These are phyloP conservation scores for Haplosporangium sp. DNA, from an alignment of 371 early-diverging fungal genomes.

Conservation along the genomic window DNA sequence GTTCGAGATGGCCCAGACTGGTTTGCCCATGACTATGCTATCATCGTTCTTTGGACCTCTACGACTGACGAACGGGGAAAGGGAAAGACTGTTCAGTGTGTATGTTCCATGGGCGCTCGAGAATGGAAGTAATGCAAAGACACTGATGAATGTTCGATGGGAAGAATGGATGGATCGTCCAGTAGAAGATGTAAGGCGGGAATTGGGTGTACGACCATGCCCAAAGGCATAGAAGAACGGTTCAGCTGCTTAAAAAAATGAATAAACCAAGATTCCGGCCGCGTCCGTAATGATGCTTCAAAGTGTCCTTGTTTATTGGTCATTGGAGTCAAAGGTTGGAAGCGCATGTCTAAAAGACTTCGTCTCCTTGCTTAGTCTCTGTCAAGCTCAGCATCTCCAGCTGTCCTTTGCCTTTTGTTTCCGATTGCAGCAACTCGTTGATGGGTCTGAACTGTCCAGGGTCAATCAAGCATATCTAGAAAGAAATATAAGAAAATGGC, in stretches of 20 bases:
- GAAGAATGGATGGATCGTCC: slow-evolving; percentile 82
- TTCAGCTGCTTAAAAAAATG: background rate
- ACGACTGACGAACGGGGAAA: slow-evolving; percentile 67
- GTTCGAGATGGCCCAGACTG: slow-evolving; percentile 93
- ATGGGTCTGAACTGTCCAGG: slow-evolving; percentile 93
- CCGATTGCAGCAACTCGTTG: slow-evolving; percentile 81
- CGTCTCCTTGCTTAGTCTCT: slow-evolving; percentile 88
- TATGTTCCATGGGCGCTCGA: slow-evolving; percentile 97
- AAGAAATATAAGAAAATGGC: slow-evolving; percentile 1
- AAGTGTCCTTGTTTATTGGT: too few species aligned
- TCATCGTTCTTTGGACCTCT: slow-evolving; percentile 87
- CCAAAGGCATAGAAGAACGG: slow-evolving; percentile 36
- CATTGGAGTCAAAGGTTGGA: too few species aligned
- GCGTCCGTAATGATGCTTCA: too few species aligned
- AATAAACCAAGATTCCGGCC: background rate
- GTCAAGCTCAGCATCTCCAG: slow-evolving; percentile 87
- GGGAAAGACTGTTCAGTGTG: slow-evolving; percentile 68
- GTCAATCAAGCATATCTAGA: slow-evolving; percentile 87
- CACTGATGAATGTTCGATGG: slow-evolving; percentile 89
- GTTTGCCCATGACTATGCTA: slow-evolving; percentile 89
- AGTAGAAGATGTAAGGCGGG: slow-evolving; percentile 76
- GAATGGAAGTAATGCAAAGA: slow-evolving; percentile 75
- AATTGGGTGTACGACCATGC: slow-evolving; percentile 69
- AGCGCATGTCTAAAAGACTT: slow-evolving; percentile 60
- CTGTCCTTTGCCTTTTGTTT: slow-evolving; percentile 89